These are phyloP conservation scores for Cladosporium cucumerinum DNA, from an alignment of 2,329 filamentous ascomycete genomes.

Conservation along the genomic window DNA sequence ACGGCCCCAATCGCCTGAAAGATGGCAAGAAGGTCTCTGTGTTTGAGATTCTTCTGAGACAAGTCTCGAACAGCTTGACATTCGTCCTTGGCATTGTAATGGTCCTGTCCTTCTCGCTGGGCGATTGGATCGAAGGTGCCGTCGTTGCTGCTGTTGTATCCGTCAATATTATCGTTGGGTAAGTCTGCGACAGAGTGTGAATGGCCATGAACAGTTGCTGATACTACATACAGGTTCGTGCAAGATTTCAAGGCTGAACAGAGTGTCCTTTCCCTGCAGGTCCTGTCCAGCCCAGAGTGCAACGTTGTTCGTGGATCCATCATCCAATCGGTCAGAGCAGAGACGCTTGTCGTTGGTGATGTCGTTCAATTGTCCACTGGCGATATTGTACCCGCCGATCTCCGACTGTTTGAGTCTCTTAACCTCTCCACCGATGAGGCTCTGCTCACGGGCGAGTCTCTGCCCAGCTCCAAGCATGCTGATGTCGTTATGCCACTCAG, in stretches of 20 bases:
- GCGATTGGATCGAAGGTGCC: conserved; percentile 57
- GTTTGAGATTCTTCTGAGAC: conserved; percentile 26
- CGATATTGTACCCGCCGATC: conserved; percentile 66
- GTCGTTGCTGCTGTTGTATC: conserved; percentile 55
- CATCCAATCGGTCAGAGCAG: conserved; percentile 49
- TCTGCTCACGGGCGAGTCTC: conserved; percentile 66
- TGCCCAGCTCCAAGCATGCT: conserved; percentile 38
- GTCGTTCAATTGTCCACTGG: conserved; percentile 60
- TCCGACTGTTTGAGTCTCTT: conserved; percentile 58
- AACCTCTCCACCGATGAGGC: conserved; percentile 74
- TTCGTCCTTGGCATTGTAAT: conserved; percentile 52
- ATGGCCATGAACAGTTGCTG: neutral
- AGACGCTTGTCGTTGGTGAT: conserved; percentile 62
- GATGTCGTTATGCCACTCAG: conserved; percentile 21
- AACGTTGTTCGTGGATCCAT: conserved; percentile 54
- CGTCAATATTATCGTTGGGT: conserved; percentile 53
- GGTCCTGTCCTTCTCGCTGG: conserved; percentile 54
- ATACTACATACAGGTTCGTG: conserved; percentile 41
- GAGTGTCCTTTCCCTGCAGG: conserved; percentile 54
- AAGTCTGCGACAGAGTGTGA: neutral
- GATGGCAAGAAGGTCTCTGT: conserved; percentile 20
- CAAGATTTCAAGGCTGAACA: conserved; percentile 58
- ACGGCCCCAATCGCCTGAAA: conserved; percentile 22
- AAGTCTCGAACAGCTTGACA: conserved; percentile 33
- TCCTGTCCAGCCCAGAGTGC: conserved; percentile 53